Base-by-base conservation (phyloP, 495 filamentous ascomycete species). In the Penicillium tannophilum region DNA sequence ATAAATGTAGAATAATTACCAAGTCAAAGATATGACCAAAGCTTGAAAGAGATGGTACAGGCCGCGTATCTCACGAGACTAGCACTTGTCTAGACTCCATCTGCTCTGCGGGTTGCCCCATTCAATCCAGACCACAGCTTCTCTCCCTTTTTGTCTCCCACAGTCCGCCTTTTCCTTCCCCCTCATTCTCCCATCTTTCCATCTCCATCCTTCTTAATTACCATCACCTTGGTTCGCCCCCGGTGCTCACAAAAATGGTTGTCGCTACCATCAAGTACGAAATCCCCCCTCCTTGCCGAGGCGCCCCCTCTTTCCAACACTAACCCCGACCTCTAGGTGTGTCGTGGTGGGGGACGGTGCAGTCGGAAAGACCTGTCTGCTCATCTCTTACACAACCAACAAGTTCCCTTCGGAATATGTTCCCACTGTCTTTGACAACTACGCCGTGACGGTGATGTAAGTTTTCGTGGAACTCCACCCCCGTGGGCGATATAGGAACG, bases 401-500 rank as follows among this genome's bases (percentile, higher is more conserved):
- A 98, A 98, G 66, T 98, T 98, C 78, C 94, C 94, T 10, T 97
- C 92, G 61, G 94, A 98, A 92, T 98, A 98, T 71, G 94, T 98
- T 20, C 94, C 94, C 23, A 98, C 94, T 20, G 94, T 98, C 33
- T 98, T 98, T 74, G 94, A 98, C 74, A 98, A 98, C 78, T 98
- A 98, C 87, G 94, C 94, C 17, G 94, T 98, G 69, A 98, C 94
- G 45, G 93, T 97, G 55, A 97, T 97, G 93, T 97, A 83, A 87
- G 93, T 90, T 14, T 2, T 16, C 20, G 5, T 56, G 52, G 47
- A 17, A 30, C 48, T 23, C 39, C 39, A 1, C 39, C 39, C 14
- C 14, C 14, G n/a, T 41, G 16, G 12, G 14, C 14, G 39, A 41
- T 41, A 41, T n/a, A 41, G 14, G 39, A 41, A 41, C 11, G 4